These are phyloP conservation scores for Penicillium sp. DNA, from an alignment of 2,329 filamentous ascomycete species.

Conservation along the genomic window DNA sequence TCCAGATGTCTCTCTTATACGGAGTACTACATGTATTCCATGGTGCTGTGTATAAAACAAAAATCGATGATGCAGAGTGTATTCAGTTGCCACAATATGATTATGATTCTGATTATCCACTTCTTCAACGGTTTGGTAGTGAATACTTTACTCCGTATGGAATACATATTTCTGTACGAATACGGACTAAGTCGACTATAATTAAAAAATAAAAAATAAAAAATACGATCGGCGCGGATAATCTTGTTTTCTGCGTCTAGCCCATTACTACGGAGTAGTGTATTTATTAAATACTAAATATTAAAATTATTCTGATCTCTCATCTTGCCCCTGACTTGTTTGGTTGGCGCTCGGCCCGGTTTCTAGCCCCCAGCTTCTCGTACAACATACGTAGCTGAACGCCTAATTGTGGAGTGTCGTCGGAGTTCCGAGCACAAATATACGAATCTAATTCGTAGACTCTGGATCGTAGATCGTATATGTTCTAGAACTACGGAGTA, in stretches of 20 bases:
- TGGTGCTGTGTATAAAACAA: background rate
- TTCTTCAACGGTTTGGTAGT: background rate
- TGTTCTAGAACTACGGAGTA: background rate
- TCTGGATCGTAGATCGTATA: background rate
- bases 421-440: background rate
- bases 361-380: background rate
- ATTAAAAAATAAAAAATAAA: background rate
- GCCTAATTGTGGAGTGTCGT: background rate
- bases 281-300: background rate
- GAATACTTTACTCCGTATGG: background rate
- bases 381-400: background rate
- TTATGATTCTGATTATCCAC: background rate
- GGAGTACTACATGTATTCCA: background rate
- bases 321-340: constrained; percentile 3
- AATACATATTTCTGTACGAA: too few species aligned
- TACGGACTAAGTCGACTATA: background rate
- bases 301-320: background rate
- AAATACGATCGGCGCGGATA: constrained; percentile 4
- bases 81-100: constrained; percentile 14
- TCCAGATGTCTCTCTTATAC: background rate
- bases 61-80: constrained; percentile 11
- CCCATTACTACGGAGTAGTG: background rate
- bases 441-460: background rate
- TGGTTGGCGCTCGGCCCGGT: background rate
- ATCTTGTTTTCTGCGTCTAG: constrained; percentile 9